Conservation (phyloP, 2,329 filamentous ascomycete genomes). For the Hypoxylon sp. region DNA sequence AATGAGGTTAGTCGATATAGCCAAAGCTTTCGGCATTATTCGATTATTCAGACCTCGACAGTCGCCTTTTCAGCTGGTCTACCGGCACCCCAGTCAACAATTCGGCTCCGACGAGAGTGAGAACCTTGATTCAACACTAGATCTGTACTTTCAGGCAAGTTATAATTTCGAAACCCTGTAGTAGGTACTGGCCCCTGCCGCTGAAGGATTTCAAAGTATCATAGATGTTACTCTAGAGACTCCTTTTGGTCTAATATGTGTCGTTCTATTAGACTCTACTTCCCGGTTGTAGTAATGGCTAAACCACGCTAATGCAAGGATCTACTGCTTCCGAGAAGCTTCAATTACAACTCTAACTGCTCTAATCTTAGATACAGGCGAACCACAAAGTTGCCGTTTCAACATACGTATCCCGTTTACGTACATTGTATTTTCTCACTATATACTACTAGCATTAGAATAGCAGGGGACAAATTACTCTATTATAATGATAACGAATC, state of each 20-base stretch:
- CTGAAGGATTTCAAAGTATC: constrained; percentile 19
- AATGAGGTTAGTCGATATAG: not conserved
- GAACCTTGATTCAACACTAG: constrained; percentile 7
- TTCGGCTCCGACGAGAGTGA: constrained; percentile 13
- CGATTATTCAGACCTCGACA: not conserved
- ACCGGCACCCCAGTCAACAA: not conserved
- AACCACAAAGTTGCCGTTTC: constrained; percentile 3
- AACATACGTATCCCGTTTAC: not conserved
- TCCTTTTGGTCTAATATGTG: not conserved
- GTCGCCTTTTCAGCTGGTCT: not conserved
- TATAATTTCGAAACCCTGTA: constrained; percentile 1
- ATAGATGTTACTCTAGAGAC: constrained; percentile 1
- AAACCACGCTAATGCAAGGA: constrained; percentile 23
- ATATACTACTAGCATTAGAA: not conserved
- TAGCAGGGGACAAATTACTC: not conserved
- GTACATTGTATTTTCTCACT: not conserved
- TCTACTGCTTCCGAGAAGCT: constrained; percentile 4
- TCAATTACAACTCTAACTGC: constrained; percentile 7
- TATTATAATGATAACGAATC: not conserved
- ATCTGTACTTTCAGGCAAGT: constrained; percentile 3
- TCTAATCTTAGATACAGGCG: constrained; percentile 1
- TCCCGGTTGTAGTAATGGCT: not conserved
- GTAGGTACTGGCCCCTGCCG: not conserved
- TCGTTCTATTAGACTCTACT: constrained; percentile 7
- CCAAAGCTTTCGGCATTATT: not conserved